Base-by-base conservation (phyloP, 768 basidiomycete species). In the Coprinellus aureogranulatus region DNA sequence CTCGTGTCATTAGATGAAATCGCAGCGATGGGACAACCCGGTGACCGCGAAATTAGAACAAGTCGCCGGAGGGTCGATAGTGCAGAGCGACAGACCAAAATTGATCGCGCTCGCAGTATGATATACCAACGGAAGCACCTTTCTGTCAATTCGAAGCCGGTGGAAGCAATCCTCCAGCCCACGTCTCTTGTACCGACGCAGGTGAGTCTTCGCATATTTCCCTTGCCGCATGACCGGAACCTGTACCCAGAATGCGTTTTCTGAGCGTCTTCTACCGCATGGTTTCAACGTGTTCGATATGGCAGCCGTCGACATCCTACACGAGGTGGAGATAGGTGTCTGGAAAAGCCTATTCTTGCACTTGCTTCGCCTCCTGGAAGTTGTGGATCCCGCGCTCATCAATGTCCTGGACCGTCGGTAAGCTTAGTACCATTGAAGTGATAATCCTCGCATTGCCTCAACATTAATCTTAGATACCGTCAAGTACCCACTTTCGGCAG, bases 251-350 rank as follows among this genome's bases (percentile, higher is more conserved):
- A 75, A 69, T 64, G 68, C 74, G 0, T 74, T 76, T 53, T 67
- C 69, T 0, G 34, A 54, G 10, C 57, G 55, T 12, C 57, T 66
- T 18, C 52, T 25, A 0, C 34, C 48, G 2, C 31, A 41, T 34
- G 66, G 64, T 0, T 67, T 73, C 45, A 64, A 73, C 44, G 60
- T 68, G 18, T 73, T 60, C 39, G 2, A 39, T 2, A 66, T 74
- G 51, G 67, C 75, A 30, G 68, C 69, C 0, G 64, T 67, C 0
- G 34, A 78, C 58, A 52, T 77, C 2, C 37, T 79, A 44, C 77
- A 77, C 56, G 75, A 78, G 55, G 67, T 77, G 45, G 74, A 77
- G 55, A 57, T 77, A 10, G 73, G 75, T 10, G 66, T 71, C 1
- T 75, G 70, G 71, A 79, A 76, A 55, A 59, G 68, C 2, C 27